Percentiles rank a stretch among this genome's conserved stretches.
These are phyloP conservation scores for Tylopilus cervinicoccineus DNA, from an alignment of 768 basidiomycete species.

Conservation along the genomic window DNA sequence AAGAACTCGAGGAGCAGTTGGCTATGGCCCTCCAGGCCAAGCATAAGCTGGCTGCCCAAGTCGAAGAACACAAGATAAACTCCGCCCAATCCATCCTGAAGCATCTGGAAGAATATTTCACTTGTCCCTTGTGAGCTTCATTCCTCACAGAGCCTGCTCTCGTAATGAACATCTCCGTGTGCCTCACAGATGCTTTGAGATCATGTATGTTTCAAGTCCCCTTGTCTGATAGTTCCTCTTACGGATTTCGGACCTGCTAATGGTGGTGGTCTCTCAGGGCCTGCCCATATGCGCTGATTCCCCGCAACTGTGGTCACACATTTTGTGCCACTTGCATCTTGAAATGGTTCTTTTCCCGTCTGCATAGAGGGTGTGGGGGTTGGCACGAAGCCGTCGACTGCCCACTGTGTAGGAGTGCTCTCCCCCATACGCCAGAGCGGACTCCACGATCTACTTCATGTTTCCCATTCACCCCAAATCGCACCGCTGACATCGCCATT, in stretches of 20 bases:
- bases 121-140: conserved; percentile 54
- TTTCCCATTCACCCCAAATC: conserved; percentile 64
- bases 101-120: conserved; percentile 59
- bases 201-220: conserved; percentile 36
- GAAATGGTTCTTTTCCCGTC: conserved; percentile 65
- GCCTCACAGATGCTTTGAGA: conserved; percentile 54
- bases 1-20: conserved; percentile 42
- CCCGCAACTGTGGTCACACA: conserved; percentile 59
- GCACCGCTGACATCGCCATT: conserved; percentile 49
- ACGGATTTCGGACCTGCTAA: background rate
- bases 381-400: conserved; percentile 70
- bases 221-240: conserved; percentile 1
- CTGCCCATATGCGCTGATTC: conserved; percentile 52
- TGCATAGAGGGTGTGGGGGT: conserved; percentile 57
- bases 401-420: conserved; percentile 57
- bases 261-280: conserved; percentile 34
- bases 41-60: conserved; percentile 37
- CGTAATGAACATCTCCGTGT: conserved; percentile 11
- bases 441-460: conserved; percentile 46
- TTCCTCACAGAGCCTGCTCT: conserved; percentile 2
- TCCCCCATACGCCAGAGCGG: conserved; percentile 49
- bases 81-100: conserved; percentile 36
- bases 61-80: conserved; percentile 37
- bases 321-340: conserved; percentile 66
- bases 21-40: conserved; percentile 37